A percentile compares a stretch with the other conserved stretches of the same genome.
Evolutionary conservation across 2,329 filamentous ascomycete species (phyloP).

Genomic region (Dactylellina leptospora): DNA sequence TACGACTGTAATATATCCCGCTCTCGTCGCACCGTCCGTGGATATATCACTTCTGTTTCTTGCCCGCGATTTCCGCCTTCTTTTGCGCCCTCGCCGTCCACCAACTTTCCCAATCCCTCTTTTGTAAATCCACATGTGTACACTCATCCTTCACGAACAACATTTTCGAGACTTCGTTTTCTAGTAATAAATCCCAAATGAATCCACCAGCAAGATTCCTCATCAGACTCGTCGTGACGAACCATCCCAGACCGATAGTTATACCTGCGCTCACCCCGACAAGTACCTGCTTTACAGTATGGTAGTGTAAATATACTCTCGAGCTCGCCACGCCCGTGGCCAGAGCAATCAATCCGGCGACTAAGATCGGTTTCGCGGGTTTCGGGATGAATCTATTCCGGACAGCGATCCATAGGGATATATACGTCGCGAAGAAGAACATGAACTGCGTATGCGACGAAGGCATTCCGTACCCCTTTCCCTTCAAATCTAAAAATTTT

Average conservation of each 20-base stretch:
- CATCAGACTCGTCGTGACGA: conserved; percentile 72
- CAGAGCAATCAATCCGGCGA: conserved; percentile 68
- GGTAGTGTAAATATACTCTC: conserved; percentile 89
- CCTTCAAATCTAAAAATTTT: conserved; percentile 66
- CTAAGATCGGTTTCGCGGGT: conserved; percentile 62
- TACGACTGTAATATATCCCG: too few species aligned
- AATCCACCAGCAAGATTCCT: conserved; percentile 60
- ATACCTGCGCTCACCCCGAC: conserved; percentile 77
- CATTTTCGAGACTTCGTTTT: conserved; percentile 69
- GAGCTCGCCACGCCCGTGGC: conserved; percentile 79
- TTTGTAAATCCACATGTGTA: conserved; percentile 84
- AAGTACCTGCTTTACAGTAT: conserved; percentile 86
- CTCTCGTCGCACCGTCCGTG: background rate
- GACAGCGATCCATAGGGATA: conserved; percentile 83
- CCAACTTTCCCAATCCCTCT: conserved; percentile 95
- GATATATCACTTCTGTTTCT: conserved; percentile 17
- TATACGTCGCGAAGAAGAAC: conserved; percentile 84
- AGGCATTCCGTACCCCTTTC: conserved; percentile 98
- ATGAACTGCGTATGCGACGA: conserved; percentile 95
- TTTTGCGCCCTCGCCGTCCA: conserved; percentile 63
- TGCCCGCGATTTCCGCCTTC: conserved; percentile 57
- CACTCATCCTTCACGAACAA: conserved; percentile 83
- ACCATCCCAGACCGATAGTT: conserved; percentile 80
- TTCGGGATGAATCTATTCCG: conserved; percentile 72
- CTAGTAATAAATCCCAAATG: conserved; percentile 69